phyloP scores from a whole-genome alignment of 371 early-diverging fungal species.

The Rozella allomycis region DNA sequence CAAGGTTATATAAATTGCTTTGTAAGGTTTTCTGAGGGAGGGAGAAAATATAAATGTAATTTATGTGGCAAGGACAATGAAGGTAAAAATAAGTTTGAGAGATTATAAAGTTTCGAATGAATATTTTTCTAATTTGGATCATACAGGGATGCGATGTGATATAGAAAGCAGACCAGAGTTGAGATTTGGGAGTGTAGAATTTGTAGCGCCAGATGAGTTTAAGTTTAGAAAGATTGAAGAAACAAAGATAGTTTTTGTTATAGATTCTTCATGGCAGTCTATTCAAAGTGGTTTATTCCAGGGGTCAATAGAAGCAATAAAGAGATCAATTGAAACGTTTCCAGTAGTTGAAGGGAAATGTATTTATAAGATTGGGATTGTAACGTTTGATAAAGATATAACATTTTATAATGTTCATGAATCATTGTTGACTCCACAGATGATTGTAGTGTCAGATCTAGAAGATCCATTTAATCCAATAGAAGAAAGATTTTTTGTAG shows the following conservation, averaged over 20 bases:
- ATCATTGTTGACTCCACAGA: slow-evolving; percentile 34
- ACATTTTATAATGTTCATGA: slow-evolving; percentile 82
- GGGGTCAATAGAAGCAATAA: slow-evolving; percentile 35
- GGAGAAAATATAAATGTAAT: slow-evolving; percentile 73
- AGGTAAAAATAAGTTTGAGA: slow-evolving; percentile 13
- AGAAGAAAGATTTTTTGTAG: slow-evolving; percentile 59
- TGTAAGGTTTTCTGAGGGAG: slow-evolving; percentile 64
- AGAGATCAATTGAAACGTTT: slow-evolving; percentile 37
- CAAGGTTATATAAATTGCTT: slow-evolving; percentile 80
- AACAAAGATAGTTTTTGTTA: slow-evolving; percentile 56
- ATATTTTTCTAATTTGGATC: slow-evolving; percentile 79
- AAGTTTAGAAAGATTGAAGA: slow-evolving; percentile 37
- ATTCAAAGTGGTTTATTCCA: slow-evolving; percentile 58
- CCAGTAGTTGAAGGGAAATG: slow-evolving; percentile 11
- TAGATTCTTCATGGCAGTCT: slow-evolving; percentile 73
- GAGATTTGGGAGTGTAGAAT: slow-evolving; percentile 64
- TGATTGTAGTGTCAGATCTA: slow-evolving; percentile 85
- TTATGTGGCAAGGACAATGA: slow-evolving; percentile 69
- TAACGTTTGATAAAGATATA: slow-evolving; percentile 75
- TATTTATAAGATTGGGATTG: slow-evolving; percentile 50
- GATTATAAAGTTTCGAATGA: slow-evolving; percentile 11
- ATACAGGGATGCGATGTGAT: slow-evolving; percentile 69
- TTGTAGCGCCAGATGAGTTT: slow-evolving; percentile 53
- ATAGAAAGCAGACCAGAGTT: slow-evolving; percentile 72
- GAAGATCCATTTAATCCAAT: slow-evolving; percentile 80